These are phyloP conservation scores for Lachnellula willkommii DNA, from an alignment of 2,329 filamentous ascomycete species.

Conservation along the genomic window DNA sequence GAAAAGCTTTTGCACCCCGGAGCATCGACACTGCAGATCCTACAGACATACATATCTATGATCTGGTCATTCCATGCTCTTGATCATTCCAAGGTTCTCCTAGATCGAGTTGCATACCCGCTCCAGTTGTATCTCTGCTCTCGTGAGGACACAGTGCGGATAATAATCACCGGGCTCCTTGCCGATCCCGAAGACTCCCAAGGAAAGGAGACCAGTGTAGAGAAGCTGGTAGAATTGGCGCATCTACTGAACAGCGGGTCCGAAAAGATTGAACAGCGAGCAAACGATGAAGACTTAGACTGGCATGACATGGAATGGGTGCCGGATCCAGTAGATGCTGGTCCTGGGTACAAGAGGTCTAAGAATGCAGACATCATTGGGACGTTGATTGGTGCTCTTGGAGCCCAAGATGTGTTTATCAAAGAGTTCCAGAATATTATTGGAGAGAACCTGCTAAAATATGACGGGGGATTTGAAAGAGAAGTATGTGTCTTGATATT, in stretches of 20 bases:
- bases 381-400: constrained; percentile 80
- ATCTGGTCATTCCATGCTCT: constrained; percentile 71
- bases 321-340: constrained; percentile 88
- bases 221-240: constrained; percentile 61
- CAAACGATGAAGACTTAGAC: constrained; percentile 67
- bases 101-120: constrained; percentile 67
- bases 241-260: constrained; percentile 45
- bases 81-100: constrained; percentile 70
- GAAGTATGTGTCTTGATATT: constrained; percentile 40
- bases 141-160: constrained; percentile 70
- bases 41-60: constrained; percentile 73
- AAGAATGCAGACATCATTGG: constrained; percentile 89
- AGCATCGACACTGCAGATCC: constrained; percentile 67
- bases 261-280: constrained; percentile 46
- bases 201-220: constrained; percentile 35
- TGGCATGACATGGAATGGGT: constrained; percentile 93
- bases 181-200: constrained; percentile 49
- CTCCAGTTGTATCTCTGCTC: constrained; percentile 72
- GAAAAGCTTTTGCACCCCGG: constrained; percentile 68
- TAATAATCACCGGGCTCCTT: constrained; percentile 70
- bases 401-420: constrained; percentile 86
- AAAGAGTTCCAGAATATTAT: constrained; percentile 88
- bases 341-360: constrained; percentile 83
- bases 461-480: constrained; percentile 66
- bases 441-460: constrained; percentile 70